Conservation (phyloP, 371 early-diverging fungal genomes). For the Rhizopus delemar region DNA sequence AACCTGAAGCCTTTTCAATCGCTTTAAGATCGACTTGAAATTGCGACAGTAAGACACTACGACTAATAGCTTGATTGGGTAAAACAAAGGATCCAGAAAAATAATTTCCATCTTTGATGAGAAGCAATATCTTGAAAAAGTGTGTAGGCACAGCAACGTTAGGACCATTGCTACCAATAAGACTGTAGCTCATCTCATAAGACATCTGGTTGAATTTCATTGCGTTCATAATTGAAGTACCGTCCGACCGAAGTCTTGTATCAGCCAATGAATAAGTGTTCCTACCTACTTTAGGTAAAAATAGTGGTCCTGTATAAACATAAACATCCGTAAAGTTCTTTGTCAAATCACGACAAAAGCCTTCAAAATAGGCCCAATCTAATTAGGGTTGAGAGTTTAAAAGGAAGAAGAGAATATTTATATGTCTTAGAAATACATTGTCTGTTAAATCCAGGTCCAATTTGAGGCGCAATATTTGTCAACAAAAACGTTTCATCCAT, state of each 20-base stretch:
- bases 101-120: constrained; percentile 36
- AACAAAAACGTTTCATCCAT: constrained; percentile 78
- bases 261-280: constrained; percentile 5
- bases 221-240: background rate
- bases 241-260: background rate
- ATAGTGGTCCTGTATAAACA: constrained; percentile 77
- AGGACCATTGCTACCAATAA: constrained; percentile 77
- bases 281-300: constrained; percentile 51
- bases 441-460: constrained; percentile 80
- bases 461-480: constrained; percentile 80
- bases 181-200: constrained; percentile 55
- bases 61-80: constrained; percentile 74
- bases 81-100: constrained; percentile 76
- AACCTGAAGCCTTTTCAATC: constrained; percentile 74
- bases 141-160: constrained; percentile 90
- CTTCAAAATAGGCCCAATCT: constrained; percentile 80
- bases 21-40: constrained; percentile 71
- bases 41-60: constrained; percentile 55
- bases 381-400: background rate
- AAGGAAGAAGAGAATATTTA: too few species aligned
- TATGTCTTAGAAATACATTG: constrained; percentile 43
- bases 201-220: constrained; percentile 8
- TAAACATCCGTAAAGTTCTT: constrained; percentile 67
- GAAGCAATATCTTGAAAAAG: constrained; percentile 81
- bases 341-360: constrained; percentile 70